These are phyloP conservation scores for Betula pendula DNA, from an alignment of 306 rosid genomes.

Conservation along the genomic window DNA sequence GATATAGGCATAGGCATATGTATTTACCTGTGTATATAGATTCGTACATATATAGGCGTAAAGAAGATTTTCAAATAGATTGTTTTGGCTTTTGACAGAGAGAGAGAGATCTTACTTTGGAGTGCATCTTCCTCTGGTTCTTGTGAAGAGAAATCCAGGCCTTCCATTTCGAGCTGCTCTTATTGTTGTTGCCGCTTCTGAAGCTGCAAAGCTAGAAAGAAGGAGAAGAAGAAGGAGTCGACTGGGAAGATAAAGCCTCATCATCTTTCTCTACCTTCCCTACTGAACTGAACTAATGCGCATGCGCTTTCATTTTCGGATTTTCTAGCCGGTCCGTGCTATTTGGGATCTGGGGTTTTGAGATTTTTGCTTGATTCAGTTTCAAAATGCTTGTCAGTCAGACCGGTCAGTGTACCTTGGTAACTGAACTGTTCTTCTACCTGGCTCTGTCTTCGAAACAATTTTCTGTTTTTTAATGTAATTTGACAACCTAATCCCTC, in stretches of 20 bases:
- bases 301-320: neutral
- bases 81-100: neutral
- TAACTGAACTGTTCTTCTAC: neutral
- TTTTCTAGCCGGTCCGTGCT: neutral
- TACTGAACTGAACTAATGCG: neutral
- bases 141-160: slow-evolving; percentile 70
- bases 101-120: slow-evolving; percentile 50
- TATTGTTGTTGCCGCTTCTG: slow-evolving; percentile 11
- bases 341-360: slow-evolving; percentile 9
- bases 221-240: slow-evolving; percentile 16
- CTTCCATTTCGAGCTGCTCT: slow-evolving; percentile 4
- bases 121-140: slow-evolving; percentile 74
- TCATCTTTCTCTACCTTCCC: neutral
- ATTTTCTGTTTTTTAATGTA: neutral
- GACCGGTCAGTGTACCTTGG: neutral
- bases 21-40: too few species aligned
- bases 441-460: neutral
- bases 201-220: slow-evolving; percentile 10
- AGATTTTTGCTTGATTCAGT: neutral
- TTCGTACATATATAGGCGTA: too few species aligned
- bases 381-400: slow-evolving; percentile 5
- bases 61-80: too few species aligned
- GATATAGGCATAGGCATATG: too few species aligned
- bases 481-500: too few species aligned
- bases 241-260: neutral